phyloP scores from a whole-genome alignment of 345 rosid species.

The Sonneratia alba region DNA sequence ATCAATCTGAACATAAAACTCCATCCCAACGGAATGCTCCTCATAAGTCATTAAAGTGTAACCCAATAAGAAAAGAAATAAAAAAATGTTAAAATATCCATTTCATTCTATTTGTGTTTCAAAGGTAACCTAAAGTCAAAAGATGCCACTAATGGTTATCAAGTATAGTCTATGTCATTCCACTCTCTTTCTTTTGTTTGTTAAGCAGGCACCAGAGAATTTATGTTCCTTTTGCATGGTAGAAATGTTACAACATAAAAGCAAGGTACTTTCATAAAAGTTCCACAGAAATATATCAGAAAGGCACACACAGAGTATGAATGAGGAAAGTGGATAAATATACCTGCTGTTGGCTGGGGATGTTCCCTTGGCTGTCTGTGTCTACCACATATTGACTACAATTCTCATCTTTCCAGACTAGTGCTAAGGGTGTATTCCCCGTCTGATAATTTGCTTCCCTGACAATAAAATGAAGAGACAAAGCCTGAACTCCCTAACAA shows the following conservation, averaged over 20 bases:
- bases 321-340: slow-evolving; percentile 8
- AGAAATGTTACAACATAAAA: neutral
- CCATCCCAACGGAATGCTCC: no score
- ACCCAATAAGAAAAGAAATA: no score
- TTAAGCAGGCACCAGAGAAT: neutral
- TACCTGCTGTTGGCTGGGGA: slow-evolving; percentile 73
- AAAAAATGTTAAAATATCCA: no score
- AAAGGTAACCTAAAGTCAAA: neutral
- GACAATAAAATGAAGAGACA: slow-evolving; percentile 15
- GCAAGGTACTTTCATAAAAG: no score
- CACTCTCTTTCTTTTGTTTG: neutral
- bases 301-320: neutral
- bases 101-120: no score
- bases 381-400: slow-evolving; percentile 94
- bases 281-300: neutral
- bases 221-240: no score
- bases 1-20: no score
- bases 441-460: slow-evolving; percentile 88
- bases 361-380: slow-evolving; percentile 78
- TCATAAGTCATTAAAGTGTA: no score
- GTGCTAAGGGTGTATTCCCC: slow-evolving; percentile 84
- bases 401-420: slow-evolving; percentile 91
- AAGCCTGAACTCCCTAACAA: neutral
- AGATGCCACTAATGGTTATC: neutral
- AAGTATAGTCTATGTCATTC: neutral